Evolutionary conservation across 1,139 yeast species (phyloP).

Genomic region (Arxiozyma telluris): DNA sequence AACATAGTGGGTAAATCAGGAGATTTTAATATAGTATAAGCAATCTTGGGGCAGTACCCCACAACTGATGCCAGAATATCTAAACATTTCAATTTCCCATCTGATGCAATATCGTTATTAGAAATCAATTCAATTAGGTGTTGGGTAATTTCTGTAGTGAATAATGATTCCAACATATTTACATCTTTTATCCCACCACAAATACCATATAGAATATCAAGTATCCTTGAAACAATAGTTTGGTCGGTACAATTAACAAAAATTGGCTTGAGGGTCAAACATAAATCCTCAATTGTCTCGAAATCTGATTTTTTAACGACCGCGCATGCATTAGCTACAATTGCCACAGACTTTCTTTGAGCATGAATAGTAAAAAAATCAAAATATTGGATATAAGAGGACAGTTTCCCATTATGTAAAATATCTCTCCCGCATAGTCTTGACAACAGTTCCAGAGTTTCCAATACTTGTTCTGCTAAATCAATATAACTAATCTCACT

Average conservation of each 20-base stretch:
- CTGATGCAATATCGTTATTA: slow-evolving; percentile 16
- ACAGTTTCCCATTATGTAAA: slow-evolving; percentile 51
- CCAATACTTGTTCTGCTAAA: slow-evolving; percentile 84
- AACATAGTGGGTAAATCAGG: slow-evolving; percentile 15
- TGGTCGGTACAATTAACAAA: slow-evolving; percentile 51
- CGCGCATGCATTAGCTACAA: slow-evolving; percentile 69
- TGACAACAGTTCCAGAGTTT: slow-evolving; percentile 62
- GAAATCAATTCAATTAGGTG: slow-evolving; percentile 17
- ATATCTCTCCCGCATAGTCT: slow-evolving; percentile 45
- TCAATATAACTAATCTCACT: slow-evolving; percentile 78
- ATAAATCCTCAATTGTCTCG: slow-evolving; percentile 41
- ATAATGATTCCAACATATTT: slow-evolving; percentile 17
- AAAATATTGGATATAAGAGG: slow-evolving; percentile 61
- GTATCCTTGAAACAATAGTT: slow-evolving; percentile 14
- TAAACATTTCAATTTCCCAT: slow-evolving; percentile 21
- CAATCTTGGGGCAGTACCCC: slow-evolving; percentile 12
- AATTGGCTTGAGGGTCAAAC: slow-evolving; percentile 54
- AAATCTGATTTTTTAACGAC: slow-evolving; percentile 40
- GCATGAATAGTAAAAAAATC: slow-evolving; percentile 89
- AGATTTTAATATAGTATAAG: slow-evolving; percentile 13
- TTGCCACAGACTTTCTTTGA: slow-evolving; percentile 71
- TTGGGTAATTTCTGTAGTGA: slow-evolving; percentile 17
- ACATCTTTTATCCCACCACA: slow-evolving; percentile 19
- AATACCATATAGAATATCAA: slow-evolving; percentile 21
- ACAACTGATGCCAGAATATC: slow-evolving; percentile 23